Conservation (phyloP, 192 early-diverging fungal species). For the Entomortierella beljakovae region DNA sequence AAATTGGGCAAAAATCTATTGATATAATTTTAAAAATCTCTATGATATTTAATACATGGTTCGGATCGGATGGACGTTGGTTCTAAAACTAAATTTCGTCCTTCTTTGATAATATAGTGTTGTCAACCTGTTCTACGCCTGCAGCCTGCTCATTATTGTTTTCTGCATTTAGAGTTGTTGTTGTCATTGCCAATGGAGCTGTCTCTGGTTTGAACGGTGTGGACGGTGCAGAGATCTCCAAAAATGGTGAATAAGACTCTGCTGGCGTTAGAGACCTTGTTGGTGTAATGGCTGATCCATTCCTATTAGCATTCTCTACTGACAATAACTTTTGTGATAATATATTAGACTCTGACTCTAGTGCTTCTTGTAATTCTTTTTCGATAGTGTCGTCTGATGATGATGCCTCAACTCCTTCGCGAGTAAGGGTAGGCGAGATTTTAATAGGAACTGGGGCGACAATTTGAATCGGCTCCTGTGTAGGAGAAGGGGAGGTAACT, state of each 20-base stretch:
- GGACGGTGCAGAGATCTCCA: conserved; percentile 37
- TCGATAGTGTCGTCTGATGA: conserved; percentile 14
- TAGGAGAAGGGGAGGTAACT: not conserved
- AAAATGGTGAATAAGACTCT: conserved; percentile 39
- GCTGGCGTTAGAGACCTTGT: conserved; percentile 26
- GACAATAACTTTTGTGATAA: not conserved
- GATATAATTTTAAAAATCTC: too few species aligned
- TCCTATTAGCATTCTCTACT: not conserved
- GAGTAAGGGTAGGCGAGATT: conserved; percentile 30
- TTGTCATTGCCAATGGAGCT: conserved; percentile 1
- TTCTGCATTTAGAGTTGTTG: not conserved
- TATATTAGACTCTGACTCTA: conserved; percentile 27
- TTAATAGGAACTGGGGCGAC: conserved; percentile 15
- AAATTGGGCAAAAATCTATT: too few species aligned
- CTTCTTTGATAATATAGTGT: too few species aligned
- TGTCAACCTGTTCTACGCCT: too few species aligned
- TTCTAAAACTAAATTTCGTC: too few species aligned
- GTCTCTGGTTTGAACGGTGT: conserved; percentile 6
- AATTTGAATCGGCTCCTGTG: not conserved
- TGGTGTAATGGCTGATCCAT: not conserved
- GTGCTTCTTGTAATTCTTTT: conserved; percentile 40
- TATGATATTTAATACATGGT: too few species aligned
- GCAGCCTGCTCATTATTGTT: not conserved
- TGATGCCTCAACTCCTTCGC: conserved; percentile 1
- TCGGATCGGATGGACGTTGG: too few species aligned